Base-by-base conservation (phyloP, 2,329 filamentous ascomycete species). In the Elsinoe ampelina region DNA sequence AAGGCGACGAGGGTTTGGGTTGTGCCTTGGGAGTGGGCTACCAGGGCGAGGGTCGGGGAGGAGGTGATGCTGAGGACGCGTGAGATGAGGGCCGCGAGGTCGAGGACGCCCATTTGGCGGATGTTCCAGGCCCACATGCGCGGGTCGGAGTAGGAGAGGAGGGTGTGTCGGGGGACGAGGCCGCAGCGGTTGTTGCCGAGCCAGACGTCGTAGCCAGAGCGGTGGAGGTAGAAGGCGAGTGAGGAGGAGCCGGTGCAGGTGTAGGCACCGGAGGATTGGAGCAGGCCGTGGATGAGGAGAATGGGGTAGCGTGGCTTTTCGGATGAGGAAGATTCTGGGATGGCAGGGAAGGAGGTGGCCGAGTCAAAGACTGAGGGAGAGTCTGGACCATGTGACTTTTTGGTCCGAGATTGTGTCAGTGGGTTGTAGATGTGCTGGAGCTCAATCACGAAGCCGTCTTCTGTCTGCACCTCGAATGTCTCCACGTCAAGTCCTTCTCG, bases 41-140 rank as follows among this genome's bases (percentile, higher is more conserved):
- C 81, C 1, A 96, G 79, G 0, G 86, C 91, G 3, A 95, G 76
- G 68, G 92, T 93, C 13, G 81, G 75, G 65, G 95, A 95, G 0
- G 86, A 85, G 0, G 91, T 96, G 71, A 95, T 86, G 38, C 78
- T 79, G 1, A 95, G 77, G 1, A 96, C 88, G 5, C 88, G 83
- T 0, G 86, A 88, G 1, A 87, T 80, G 34, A 96, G 77, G 0
- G 91, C 90, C 0, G 91, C 80, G 2, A 97, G 78, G 67, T 97
- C 92, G 67, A 95, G 82, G 1, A 91, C 85, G 2, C 90, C 92
- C 87, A 96, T 95, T 66, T 95, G 89, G 0, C 88, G 82, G 57
- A 96, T 95, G 62, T 95, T 95, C 92, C 92, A 97, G 39, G 85
- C 83, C 92, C 92, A 96, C 88, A 96, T 95, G 30, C 90, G 81